These are phyloP conservation scores for Yamadazyma takamatsuzukensis DNA, from an alignment of 805 yeast species.

Conservation along the genomic window DNA sequence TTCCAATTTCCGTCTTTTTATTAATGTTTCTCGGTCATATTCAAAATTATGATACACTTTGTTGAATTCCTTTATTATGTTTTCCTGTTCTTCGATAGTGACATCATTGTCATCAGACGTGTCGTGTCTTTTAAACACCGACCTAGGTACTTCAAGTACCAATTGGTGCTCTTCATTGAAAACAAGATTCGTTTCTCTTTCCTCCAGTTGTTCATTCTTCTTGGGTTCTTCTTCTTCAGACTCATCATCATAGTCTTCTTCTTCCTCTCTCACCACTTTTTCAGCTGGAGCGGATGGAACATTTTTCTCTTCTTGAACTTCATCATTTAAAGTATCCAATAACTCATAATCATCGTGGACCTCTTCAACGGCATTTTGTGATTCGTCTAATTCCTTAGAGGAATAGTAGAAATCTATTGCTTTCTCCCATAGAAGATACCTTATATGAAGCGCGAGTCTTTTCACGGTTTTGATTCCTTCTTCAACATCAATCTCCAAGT, in stretches of 20 bases:
- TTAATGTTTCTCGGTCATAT: constrained; percentile 68
- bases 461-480: constrained; percentile 36
- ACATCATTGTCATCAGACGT: constrained; percentile 8
- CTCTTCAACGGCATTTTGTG: constrained; percentile 24
- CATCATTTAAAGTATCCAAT: constrained; percentile 28
- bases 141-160: constrained; percentile 32
- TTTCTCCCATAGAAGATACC: constrained; percentile 71
- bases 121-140: constrained; percentile 15
- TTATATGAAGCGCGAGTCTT: constrained; percentile 53
- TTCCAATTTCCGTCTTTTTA: constrained; percentile 73
- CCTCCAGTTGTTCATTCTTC: constrained; percentile 21
- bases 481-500: constrained; percentile 39
- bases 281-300: constrained; percentile 4
- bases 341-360: constrained; percentile 32
- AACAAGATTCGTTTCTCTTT: constrained; percentile 11
- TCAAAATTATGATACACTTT: constrained; percentile 75
- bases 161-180: constrained; percentile 28
- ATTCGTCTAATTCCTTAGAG: constrained; percentile 18
- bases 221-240: constrained; percentile 17
- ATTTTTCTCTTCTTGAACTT: constrained; percentile 11
- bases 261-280: constrained; percentile 28
- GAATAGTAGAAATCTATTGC: constrained; percentile 50
- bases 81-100: constrained; percentile 36
- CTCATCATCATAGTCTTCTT: constrained; percentile 33
- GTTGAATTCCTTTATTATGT: constrained; percentile 58